A percentile compares a stretch with the other conserved stretches of the same genome.
phyloP scores from a whole-genome alignment of 768 basidiomycete species.

The Candolleomyces aberdarensis region DNA sequence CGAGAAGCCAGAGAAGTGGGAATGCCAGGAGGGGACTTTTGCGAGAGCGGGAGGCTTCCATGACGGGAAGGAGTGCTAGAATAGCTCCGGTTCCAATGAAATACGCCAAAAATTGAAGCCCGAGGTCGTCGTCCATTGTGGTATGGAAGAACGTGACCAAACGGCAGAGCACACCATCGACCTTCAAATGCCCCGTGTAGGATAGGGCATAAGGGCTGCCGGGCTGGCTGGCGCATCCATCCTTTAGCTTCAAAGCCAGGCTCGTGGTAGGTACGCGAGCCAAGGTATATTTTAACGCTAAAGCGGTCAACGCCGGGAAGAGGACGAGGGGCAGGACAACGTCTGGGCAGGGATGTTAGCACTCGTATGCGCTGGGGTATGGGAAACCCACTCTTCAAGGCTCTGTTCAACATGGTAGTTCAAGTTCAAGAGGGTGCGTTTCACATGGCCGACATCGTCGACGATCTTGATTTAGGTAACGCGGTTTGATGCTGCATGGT shows the following conservation, averaged over 20 bases:
- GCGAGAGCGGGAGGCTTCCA: conserved; percentile 42
- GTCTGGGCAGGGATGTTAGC: conserved; percentile 8
- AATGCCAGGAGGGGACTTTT: conserved; percentile 33
- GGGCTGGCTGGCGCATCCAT: conserved; percentile 28
- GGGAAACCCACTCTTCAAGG: background rate
- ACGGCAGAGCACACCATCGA: conserved; percentile 41
- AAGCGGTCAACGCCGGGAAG: conserved; percentile 36
- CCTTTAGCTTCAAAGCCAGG: conserved; percentile 22
- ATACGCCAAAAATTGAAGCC: conserved; percentile 33
- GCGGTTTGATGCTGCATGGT: no score
- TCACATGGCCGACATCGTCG: conserved; percentile 9
- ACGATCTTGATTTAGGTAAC: no score
- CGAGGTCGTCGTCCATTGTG: conserved; percentile 27
- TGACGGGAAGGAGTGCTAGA: conserved; percentile 37
- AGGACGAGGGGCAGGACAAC: conserved; percentile 30
- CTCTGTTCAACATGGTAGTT: background rate
- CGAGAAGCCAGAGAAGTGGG: conserved; percentile 39
- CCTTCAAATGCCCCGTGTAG: conserved; percentile 33
- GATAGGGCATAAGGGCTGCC: conserved; percentile 31
- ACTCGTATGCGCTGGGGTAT: background rate
- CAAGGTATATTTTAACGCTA: conserved; percentile 32
- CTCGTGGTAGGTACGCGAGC: conserved; percentile 30
- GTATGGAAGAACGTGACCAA: conserved; percentile 48
- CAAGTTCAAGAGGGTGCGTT: conserved; percentile 5
- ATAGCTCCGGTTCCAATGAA: conserved; percentile 30